Conservation (phyloP, 2,329 filamentous ascomycete species). For the Penicillium sp. region DNA sequence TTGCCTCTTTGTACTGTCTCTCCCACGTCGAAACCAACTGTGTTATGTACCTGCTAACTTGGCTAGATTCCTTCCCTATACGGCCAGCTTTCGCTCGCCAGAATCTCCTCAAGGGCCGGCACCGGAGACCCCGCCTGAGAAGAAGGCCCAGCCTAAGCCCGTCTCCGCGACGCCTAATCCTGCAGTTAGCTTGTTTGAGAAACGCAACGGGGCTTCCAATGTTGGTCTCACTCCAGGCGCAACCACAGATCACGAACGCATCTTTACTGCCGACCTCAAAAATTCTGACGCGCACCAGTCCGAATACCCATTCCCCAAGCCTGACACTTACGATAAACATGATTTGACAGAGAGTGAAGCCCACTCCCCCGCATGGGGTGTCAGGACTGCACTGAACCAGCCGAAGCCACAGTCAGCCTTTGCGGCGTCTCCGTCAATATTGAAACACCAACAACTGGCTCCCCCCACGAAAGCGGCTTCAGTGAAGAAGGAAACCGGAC, state of each 20-base stretch:
- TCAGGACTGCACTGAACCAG: conserved; percentile 69
- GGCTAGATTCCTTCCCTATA: conserved; percentile 85
- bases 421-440: conserved; percentile 75
- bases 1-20: conserved; percentile 59
- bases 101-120: conserved; percentile 40
- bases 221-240: conserved; percentile 45
- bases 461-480: conserved; percentile 28
- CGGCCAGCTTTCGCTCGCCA: conserved; percentile 79
- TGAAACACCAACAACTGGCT: conserved; percentile 62
- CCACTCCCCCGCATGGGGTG: conserved; percentile 77
- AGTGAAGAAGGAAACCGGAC: conserved; percentile 27
- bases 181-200: conserved; percentile 43
- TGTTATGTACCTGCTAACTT: conserved; percentile 4
- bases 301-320: conserved; percentile 37
- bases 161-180: conserved; percentile 30
- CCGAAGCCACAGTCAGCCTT: conserved; percentile 76
- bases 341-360: conserved; percentile 73
- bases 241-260: conserved; percentile 48
- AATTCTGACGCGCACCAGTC: conserved; percentile 32
- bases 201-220: conserved; percentile 27
- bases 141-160: conserved; percentile 30
- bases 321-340: conserved; percentile 40
- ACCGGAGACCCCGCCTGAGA: conserved; percentile 35
- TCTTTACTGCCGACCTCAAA: conserved; percentile 38
- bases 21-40: not conserved